These are phyloP conservation scores for Heterobasidion annosum DNA, from an alignment of 1,284 basidiomycete genomes.

Conservation along the genomic window DNA sequence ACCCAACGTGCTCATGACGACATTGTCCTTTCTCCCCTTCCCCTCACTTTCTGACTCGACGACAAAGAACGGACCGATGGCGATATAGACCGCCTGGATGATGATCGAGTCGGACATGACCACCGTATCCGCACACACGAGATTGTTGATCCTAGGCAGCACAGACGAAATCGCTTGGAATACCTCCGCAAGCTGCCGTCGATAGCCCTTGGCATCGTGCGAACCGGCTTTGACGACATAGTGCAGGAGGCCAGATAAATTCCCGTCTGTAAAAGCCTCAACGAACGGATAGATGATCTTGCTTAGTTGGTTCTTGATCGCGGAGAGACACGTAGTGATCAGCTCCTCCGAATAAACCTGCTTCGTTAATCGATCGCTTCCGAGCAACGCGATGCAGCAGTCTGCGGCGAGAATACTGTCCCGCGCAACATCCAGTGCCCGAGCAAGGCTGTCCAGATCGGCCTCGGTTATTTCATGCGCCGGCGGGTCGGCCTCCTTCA, in stretches of 20 bases:
- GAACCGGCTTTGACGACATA: slow-evolving; percentile 40
- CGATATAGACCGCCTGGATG: slow-evolving; percentile 86
- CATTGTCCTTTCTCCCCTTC: slow-evolving; percentile 46
- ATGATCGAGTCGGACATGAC: slow-evolving; percentile 84
- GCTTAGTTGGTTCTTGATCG: slow-evolving; percentile 74
- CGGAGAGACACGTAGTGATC: slow-evolving; percentile 67
- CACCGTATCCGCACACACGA: slow-evolving; percentile 59
- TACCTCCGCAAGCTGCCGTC: slow-evolving; percentile 51
- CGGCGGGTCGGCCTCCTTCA: slow-evolving; percentile 18
- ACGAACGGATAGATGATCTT: slow-evolving; percentile 83
- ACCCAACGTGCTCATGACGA: slow-evolving; percentile 53
- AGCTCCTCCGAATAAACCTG: slow-evolving; percentile 93
- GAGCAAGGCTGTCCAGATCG: slow-evolving; percentile 42
- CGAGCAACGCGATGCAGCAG: slow-evolving; percentile 71
- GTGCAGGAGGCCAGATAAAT: slow-evolving; percentile 39
- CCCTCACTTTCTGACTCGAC: slow-evolving; percentile 48
- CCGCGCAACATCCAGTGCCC: slow-evolving; percentile 44
- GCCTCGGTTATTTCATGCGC: slow-evolving; percentile 24
- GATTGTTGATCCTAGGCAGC: slow-evolving; percentile 57
- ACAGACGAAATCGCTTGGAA: slow-evolving; percentile 62
- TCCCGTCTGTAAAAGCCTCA: slow-evolving; percentile 52
- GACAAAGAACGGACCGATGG: slow-evolving; percentile 89
- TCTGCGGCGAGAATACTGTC: slow-evolving; percentile 77
- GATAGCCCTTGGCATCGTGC: slow-evolving; percentile 30
- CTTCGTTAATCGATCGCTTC: slow-evolving; percentile 73